Evolutionary conservation across 2,329 filamentous ascomycete species (phyloP), one percentile per base, ranked within the genome.

Genomic region (Hymenoscyphus fraxineus): DNA sequence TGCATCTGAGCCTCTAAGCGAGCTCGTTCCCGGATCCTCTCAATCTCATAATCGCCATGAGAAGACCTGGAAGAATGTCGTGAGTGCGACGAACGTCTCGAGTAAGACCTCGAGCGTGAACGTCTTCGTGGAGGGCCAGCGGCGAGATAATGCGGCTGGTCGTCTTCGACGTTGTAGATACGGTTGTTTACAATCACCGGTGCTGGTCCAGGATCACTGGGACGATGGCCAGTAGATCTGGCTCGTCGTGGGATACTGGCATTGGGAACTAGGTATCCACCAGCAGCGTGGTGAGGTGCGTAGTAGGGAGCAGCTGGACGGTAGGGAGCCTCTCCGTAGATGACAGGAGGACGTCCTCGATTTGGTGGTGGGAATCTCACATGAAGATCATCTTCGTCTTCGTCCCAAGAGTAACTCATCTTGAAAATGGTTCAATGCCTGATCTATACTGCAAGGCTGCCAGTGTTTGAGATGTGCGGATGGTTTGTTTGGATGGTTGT

Each of bases 131-230:
- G 51, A 19, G 72, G 19, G 71, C 68, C 65, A 61, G 7, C 73
- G 73, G 47, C 70, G 72, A 60, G 78, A 78, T 56, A 74, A 76
- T 6, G 78, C 77, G 66, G 38, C 6, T 65, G 62, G 10, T 64
- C 58, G 12, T 68, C 67, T 27, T 68, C 65, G 27, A 81, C 78
- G 65, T 82, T 82, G 69, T 82, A 80, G 61, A 84, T 81, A 63
- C 78, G 78, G 73, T 85, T 86, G 71, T 85, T 84, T 73, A 86
- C 85, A 61, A 86, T 81, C 56, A 87, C 78, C 1, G 83, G 83
- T 9, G 74, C 68, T 16, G 77, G 78, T 40, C 44, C 59, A 9
- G 75, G 74, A 6, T 75, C 65, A 54, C 57, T 59, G 41, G 32
- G 19, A 58, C 65, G 67, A 60, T 68, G 65, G 7, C 62, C 60